Evolutionary conservation across 345 rosid genomes (phyloP), one percentile per base, ranked within the genome.

Genomic region (Lumnitzera racemosa): DNA sequence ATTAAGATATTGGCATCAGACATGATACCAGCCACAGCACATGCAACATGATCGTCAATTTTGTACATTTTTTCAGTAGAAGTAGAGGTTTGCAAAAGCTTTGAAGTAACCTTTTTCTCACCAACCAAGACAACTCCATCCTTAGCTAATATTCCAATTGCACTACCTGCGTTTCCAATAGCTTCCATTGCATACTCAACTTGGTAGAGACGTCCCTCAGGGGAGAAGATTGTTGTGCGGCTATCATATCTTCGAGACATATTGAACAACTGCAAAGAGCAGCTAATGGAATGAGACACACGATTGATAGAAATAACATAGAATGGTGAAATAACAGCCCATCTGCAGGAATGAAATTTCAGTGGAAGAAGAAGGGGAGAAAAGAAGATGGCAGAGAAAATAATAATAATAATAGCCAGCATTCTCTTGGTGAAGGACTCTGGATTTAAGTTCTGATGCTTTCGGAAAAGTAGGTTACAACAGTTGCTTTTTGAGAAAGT

Each of bases 141-240:
- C 79, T 87, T 86, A 5, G 97, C 73, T 49, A 92, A 66, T 67
- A 92, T 81, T 36, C 98, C 98, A 53, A 92, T 89, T 0, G 98
- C 98, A 69, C 83, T 76, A 23, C 98, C 98, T 1, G 98, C 98
- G 70, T 92, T 89, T 24, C 98, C 98, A 54, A 92, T 92, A 65
- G 97, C 98, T 67, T 92, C 98, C 98, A 92, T 89, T 16, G 98
- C 98, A 58, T 87, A 92, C 75, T 92, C 98, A 13, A 92, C 98
- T 69, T 92, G 98, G 77, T 92, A 92, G 50, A 92, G 97, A 67
- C 98, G 97, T 29, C 97, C 98, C 79, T 92, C 98, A 11, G 98
- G 98, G 49, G 98, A 92, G 83, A 92, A 92, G 73, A 92, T 92
- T 29, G 98, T 92, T 5, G 98, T 92, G 58, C 98, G 96, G 73